Percentiles rank a stretch among this genome's conserved stretches.
phyloP scores from a whole-genome alignment of 495 filamentous ascomycete genomes.

The Penicillium maclennaniae region DNA sequence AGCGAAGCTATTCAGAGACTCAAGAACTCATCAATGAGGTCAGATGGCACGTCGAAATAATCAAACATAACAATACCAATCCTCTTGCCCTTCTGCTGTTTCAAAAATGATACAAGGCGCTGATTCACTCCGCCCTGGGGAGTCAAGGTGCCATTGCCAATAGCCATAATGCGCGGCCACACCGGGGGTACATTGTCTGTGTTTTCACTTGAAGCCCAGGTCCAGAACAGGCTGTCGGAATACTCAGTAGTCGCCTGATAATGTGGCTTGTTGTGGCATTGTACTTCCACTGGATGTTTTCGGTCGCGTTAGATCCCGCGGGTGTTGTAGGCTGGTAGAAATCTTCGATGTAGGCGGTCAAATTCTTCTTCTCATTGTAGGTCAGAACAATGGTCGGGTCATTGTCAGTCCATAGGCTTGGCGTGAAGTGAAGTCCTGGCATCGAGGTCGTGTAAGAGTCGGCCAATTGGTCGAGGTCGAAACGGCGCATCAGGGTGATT shows the following conservation, averaged over 20 bases:
- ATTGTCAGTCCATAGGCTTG: constrained; percentile 37
- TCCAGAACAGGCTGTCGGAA: constrained; percentile 44
- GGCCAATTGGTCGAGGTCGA: constrained; percentile 35
- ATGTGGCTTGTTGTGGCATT: constrained; percentile 35
- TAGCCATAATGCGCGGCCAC: constrained; percentile 45
- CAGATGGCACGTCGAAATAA: constrained; percentile 28
- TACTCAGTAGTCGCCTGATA: constrained; percentile 22
- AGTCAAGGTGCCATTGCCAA: constrained; percentile 41
- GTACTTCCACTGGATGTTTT: constrained; percentile 41
- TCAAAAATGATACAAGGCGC: constrained; percentile 17
- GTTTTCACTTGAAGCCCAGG: constrained; percentile 45
- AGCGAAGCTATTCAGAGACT: not conserved
- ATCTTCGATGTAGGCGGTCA: constrained; percentile 43
- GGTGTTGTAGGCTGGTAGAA: constrained; percentile 34
- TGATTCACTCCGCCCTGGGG: constrained; percentile 38
- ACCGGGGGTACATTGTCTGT: constrained; percentile 37
- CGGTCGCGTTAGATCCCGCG: constrained; percentile 21
- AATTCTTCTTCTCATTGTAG: constrained; percentile 30
- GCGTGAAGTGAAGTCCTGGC: constrained; percentile 41
- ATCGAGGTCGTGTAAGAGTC: constrained; percentile 25
- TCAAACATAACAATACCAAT: constrained; percentile 51
- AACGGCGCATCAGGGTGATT: constrained; percentile 38
- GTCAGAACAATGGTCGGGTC: constrained; percentile 27
- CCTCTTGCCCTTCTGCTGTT: constrained; percentile 22
- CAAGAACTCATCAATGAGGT: constrained; percentile 18